Conservation (phyloP, 768 basidiomycete species). For the Lentinula edodes region DNA sequence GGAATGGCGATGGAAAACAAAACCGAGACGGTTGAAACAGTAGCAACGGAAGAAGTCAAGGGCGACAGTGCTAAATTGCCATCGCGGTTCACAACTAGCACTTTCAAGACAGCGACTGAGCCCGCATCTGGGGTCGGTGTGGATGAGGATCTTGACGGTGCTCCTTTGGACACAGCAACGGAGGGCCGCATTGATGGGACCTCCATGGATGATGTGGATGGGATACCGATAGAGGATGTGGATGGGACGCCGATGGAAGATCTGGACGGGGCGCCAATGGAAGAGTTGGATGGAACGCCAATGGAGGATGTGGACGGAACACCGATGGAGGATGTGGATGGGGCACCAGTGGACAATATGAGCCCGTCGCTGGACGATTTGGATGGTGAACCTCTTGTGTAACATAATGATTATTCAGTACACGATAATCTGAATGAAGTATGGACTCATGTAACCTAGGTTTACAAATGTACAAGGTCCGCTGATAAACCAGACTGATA, state of each 20-base stretch:
- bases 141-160: constrained; percentile 33
- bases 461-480: not conserved
- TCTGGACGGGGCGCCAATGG: constrained; percentile 20
- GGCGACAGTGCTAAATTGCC: constrained; percentile 25
- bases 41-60: constrained; percentile 7
- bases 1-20: constrained; percentile 35
- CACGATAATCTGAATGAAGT: not conserved
- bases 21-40: constrained; percentile 12
- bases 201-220: constrained; percentile 35
- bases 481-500: no score
- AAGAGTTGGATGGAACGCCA: constrained; percentile 31
- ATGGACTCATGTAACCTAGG: not conserved
- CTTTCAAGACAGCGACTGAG: constrained; percentile 67
- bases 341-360: constrained; percentile 31
- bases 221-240: constrained; percentile 27
- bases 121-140: constrained; percentile 20
- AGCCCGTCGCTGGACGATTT: constrained; percentile 31
- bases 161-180: constrained; percentile 34
- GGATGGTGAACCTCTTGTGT: constrained; percentile 36
- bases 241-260: constrained; percentile 39
- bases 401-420: not conserved
- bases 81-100: constrained; percentile 71
- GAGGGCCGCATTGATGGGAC: constrained; percentile 41
- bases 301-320: constrained; percentile 32
- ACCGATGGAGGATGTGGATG: constrained; percentile 34